These are phyloP conservation scores for Pseudofabraea citricarpa DNA, from an alignment of 2,329 filamentous ascomycete genomes.

Conservation along the genomic window DNA sequence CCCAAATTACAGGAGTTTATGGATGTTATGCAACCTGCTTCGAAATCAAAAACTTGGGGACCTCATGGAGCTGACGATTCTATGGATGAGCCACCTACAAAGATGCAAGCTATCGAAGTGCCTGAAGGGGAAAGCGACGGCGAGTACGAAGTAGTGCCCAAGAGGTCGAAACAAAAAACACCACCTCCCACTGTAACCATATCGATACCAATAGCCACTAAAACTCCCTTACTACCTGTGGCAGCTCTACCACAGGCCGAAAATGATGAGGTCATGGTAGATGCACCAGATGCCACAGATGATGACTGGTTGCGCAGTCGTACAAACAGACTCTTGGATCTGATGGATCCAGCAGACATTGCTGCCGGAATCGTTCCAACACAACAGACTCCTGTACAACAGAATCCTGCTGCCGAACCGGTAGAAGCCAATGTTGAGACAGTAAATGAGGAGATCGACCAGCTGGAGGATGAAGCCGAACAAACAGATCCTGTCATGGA, in stretches of 20 bases:
- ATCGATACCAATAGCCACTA: constrained; percentile 1
- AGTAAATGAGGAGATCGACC: constrained; percentile 20
- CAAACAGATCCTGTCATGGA: constrained; percentile 38
- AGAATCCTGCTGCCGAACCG: constrained; percentile 7
- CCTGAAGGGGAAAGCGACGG: constrained; percentile 62
- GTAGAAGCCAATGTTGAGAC: constrained; percentile 10
- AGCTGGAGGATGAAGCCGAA: constrained; percentile 20
- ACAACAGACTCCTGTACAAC: constrained; percentile 12
- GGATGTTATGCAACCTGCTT: constrained; percentile 69
- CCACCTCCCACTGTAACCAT: constrained; percentile 6
- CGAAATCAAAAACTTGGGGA: constrained; percentile 59
- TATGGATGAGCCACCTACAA: constrained; percentile 34
- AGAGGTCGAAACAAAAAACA: constrained; percentile 38
- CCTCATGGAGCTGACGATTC: constrained; percentile 42
- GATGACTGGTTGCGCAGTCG: constrained; percentile 88
- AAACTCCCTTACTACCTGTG: constrained; percentile 1
- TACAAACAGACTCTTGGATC: constrained; percentile 79
- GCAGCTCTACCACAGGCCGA: constrained; percentile 9
- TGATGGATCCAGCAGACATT: constrained; percentile 54
- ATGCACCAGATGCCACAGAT: constrained; percentile 34
- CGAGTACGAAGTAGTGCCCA: constrained; percentile 65
- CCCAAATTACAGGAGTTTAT: constrained; percentile 84
- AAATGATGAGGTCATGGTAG: constrained; percentile 21
- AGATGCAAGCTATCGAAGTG: constrained; percentile 35
- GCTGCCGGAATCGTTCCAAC: constrained; percentile 12